phyloP scores from a whole-genome alignment of 1,139 yeast species.

The Kurtzmaniella quercitrusa region DNA sequence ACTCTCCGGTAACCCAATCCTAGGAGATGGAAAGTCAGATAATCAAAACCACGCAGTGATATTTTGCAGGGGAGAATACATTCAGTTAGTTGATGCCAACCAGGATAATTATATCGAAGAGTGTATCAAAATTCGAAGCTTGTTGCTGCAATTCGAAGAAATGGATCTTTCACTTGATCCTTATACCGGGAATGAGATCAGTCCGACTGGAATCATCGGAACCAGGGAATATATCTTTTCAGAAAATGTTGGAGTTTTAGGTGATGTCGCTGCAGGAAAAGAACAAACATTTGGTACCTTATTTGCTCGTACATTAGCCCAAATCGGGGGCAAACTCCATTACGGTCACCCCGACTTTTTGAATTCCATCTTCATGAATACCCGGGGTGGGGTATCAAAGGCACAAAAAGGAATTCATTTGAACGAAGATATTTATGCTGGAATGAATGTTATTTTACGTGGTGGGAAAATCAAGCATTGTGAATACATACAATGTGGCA shows the following conservation, averaged over 20 bases:
- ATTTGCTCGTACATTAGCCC: slow-evolving; percentile 52
- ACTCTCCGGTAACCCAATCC: slow-evolving; percentile 50
- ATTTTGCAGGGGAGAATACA: slow-evolving; percentile 50
- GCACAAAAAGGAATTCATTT: slow-evolving; percentile 53
- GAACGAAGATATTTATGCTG: slow-evolving; percentile 56
- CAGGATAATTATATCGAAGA: slow-evolving; percentile 56
- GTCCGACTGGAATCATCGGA: slow-evolving; percentile 53
- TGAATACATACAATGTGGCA: slow-evolving; percentile 55
- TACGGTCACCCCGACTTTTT: slow-evolving; percentile 57
- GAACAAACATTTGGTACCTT: slow-evolving; percentile 57
- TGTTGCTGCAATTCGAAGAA: slow-evolving; percentile 50
- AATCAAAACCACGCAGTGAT: slow-evolving; percentile 51
- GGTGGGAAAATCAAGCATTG: slow-evolving; percentile 56
- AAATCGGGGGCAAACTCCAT: slow-evolving; percentile 52
- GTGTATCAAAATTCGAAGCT: slow-evolving; percentile 49
- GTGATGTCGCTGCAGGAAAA: slow-evolving; percentile 56
- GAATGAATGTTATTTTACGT: slow-evolving; percentile 47
- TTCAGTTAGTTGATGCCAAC: slow-evolving; percentile 52
- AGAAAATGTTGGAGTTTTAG: slow-evolving; percentile 50
- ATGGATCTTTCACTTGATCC: slow-evolving; percentile 27
- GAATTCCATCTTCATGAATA: slow-evolving; percentile 47
- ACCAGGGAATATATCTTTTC: slow-evolving; percentile 53
- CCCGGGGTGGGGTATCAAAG: slow-evolving; percentile 54
- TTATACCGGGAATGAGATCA: slow-evolving; percentile 22
- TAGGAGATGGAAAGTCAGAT: slow-evolving; percentile 57